A percentile compares a stretch with the other conserved stretches of the same genome.
Evolutionary conservation across 306 rosid genomes (phyloP).

Genomic region (Ormosia emarginata): DNA sequence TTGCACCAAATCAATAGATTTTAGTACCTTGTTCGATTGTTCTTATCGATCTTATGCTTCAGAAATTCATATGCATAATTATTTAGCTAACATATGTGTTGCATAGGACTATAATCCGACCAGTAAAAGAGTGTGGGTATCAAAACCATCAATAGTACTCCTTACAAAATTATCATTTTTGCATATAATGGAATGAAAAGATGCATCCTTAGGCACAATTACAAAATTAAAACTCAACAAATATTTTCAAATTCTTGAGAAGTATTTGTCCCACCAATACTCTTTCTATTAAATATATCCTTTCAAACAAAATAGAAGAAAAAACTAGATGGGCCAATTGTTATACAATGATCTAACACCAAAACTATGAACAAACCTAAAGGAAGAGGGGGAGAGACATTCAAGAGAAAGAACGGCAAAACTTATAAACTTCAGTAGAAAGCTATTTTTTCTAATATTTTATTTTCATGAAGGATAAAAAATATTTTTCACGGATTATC

Average conservation of each 20-base stretch:
- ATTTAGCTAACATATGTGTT: not conserved
- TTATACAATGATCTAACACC: not conserved
- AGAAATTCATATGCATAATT: not conserved
- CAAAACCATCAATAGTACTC: not conserved
- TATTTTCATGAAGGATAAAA: no score
- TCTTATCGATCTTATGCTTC: no score
- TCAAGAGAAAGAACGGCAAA: constrained; percentile 4
- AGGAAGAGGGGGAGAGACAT: not conserved
- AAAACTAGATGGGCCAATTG: not conserved
- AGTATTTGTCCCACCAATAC: not conserved
- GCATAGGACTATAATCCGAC: not conserved
- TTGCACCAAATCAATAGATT: no score
- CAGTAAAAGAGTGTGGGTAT: not conserved
- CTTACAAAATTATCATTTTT: not conserved
- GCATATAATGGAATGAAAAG: not conserved
- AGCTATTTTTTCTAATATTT: not conserved
- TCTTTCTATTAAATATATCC: not conserved
- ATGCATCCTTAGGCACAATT: not conserved
- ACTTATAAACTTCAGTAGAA: not conserved
- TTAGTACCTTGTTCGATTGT: no score
- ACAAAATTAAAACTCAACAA: constrained; percentile 1
- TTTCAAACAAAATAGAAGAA: not conserved
- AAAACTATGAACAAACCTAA: not conserved
- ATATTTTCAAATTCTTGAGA: not conserved
- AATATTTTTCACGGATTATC: no score